Evolutionary conservation across 768 basidiomycete species (phyloP).

Genomic region (Grammothele lineata): DNA sequence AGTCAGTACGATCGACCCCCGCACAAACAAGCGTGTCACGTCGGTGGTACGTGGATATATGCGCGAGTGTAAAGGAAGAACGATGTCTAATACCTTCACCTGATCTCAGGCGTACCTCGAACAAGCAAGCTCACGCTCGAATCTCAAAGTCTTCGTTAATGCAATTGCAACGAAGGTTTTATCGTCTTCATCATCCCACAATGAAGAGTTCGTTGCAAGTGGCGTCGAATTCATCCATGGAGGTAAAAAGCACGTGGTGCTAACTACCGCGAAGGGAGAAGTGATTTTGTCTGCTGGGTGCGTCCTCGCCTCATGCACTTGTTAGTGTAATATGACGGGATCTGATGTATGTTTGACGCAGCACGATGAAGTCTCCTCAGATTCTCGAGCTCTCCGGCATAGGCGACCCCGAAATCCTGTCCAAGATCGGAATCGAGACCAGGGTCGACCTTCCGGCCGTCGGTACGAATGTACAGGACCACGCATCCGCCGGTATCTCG

Average conservation of each 20-base stretch:
- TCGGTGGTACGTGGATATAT: too few relatives aligned
- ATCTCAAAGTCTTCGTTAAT: conserved; percentile 25
- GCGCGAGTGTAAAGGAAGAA: too few relatives aligned
- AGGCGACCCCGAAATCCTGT: conserved; percentile 39
- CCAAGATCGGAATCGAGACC: conserved; percentile 33
- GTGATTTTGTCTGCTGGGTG: conserved; percentile 36
- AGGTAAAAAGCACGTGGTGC: conserved; percentile 28
- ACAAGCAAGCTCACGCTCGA: conserved; percentile 14
- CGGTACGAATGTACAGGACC: conserved; percentile 54
- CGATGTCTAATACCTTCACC: too few relatives aligned
- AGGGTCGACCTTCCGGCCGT: conserved; percentile 42
- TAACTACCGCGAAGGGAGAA: conserved; percentile 36
- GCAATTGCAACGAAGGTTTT: conserved; percentile 23
- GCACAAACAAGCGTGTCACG: too few relatives aligned
- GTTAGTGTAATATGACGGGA: neutral
- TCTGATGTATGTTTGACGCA: conserved; percentile 2
- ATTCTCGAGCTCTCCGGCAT: conserved; percentile 59
- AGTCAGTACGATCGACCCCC: too few relatives aligned
- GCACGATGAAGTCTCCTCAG: conserved; percentile 30
- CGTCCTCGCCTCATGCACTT: neutral
- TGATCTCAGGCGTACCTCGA: too few relatives aligned
- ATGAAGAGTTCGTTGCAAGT: conserved; percentile 32
- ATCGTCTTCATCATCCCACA: conserved; percentile 1
- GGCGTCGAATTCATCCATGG: conserved; percentile 42
- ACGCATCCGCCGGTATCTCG: conserved; percentile 25